Conservation (phyloP, 192 early-diverging fungal genomes). For the Funneliformis geosporum region DNA sequence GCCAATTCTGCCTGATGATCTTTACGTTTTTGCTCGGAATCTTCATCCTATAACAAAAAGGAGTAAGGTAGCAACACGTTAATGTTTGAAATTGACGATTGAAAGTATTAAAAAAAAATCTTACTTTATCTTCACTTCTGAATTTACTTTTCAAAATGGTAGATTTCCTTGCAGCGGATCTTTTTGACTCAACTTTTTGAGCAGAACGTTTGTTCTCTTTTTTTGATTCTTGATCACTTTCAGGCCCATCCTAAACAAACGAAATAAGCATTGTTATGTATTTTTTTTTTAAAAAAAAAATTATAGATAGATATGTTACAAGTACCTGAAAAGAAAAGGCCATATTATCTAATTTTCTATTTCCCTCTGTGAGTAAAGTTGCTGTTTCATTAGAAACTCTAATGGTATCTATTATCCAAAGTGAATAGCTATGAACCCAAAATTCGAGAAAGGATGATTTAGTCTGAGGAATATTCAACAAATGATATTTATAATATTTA, state of each 20-base stretch:
- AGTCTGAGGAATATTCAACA: not conserved
- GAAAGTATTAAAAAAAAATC: not conserved
- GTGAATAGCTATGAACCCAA: constrained; percentile 62
- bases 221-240: constrained; percentile 42
- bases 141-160: constrained; percentile 77
- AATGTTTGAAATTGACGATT: too few species aligned
- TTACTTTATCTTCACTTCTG: constrained; percentile 64
- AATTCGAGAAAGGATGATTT: not conserved
- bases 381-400: constrained; percentile 65
- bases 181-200: constrained; percentile 29
- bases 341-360: constrained; percentile 12
- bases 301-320: constrained; percentile 42
- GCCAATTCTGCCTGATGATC: constrained; percentile 90
- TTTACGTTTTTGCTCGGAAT: constrained; percentile 74
- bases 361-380: constrained; percentile 34
- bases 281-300: not conserved
- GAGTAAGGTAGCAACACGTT: too few species aligned
- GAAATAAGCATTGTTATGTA: not conserved
- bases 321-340: constrained; percentile 31
- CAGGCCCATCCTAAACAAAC: not conserved
- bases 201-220: constrained; percentile 36
- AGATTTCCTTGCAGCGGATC: constrained; percentile 53
- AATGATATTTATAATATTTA: not conserved
- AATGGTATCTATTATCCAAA: constrained; percentile 81
- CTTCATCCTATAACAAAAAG: constrained; percentile 62